A percentile compares a stretch with the other conserved stretches of the same genome.
Conservation (phyloP, 2,329 filamentous ascomycete genomes). For the Cryphonectria naterciae region DNA sequence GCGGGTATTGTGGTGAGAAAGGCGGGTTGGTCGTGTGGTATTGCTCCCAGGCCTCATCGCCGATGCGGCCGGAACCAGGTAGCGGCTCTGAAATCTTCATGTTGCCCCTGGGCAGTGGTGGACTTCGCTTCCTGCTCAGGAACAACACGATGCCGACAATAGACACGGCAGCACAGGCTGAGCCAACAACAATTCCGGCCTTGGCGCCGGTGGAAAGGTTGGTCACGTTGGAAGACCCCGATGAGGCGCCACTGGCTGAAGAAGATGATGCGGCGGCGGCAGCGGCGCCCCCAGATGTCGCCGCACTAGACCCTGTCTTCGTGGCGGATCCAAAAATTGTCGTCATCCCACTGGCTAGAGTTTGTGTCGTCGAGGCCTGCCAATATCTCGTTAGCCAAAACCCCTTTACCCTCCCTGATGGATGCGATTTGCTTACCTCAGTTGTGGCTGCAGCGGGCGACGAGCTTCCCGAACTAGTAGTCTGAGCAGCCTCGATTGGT, state of each 20-base stretch:
- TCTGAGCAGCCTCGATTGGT: conserved; percentile 11
- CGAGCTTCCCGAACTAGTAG: conserved; percentile 6
- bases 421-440: conserved; percentile 16
- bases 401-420: too few species aligned
- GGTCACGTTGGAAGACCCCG: conserved; percentile 8
- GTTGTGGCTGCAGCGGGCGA: conserved; percentile 16
- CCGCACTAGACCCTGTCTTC: conserved; percentile 11
- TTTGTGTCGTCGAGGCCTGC: background rate
- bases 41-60: conserved; percentile 38
- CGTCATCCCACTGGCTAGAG: conserved; percentile 20
- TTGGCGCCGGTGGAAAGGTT: conserved; percentile 48
- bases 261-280: conserved; percentile 23
- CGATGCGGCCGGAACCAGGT: conserved; percentile 48
- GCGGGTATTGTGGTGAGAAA: conserved; percentile 36
- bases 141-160: conserved; percentile 46
- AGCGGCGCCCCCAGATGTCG: conserved; percentile 10
- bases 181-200: conserved; percentile 55
- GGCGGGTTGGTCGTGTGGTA: conserved; percentile 37
- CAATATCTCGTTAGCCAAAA: background rate
- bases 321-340: conserved; percentile 7
- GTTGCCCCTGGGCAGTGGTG: conserved; percentile 31
- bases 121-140: conserved; percentile 40
- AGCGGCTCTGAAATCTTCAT: conserved; percentile 58
- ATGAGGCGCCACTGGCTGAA: conserved; percentile 12
- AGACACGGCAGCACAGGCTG: conserved; percentile 45